phyloP scores from a whole-genome alignment of 768 basidiomycete species.

The Ramaria rubella region DNA sequence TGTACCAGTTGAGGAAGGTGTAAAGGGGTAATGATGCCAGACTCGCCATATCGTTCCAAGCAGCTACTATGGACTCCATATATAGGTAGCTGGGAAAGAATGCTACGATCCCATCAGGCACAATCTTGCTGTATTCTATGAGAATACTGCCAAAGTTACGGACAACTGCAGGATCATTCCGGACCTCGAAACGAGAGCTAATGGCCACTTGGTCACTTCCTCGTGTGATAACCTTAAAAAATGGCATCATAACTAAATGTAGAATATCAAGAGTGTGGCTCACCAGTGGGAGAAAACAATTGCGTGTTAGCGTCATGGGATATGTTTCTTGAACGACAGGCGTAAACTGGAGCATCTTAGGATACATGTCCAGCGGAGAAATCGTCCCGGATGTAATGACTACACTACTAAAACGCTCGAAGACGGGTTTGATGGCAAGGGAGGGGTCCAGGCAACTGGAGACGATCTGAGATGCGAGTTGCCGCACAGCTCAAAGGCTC shows the following conservation, averaged over 20 bases:
- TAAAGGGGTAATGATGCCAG: conserved; percentile 14
- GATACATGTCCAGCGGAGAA: conserved; percentile 98
- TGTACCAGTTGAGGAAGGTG: neutral
- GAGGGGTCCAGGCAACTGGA: conserved; percentile 93
- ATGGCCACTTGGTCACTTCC: conserved; percentile 98
- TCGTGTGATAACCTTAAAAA: conserved; percentile 82
- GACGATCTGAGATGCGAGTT: conserved; percentile 12
- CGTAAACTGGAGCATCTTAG: conserved; percentile 97
- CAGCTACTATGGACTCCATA: conserved; percentile 99
- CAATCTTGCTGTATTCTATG: conserved; percentile 95
- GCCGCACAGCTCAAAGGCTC: neutral
- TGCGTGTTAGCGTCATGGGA: conserved; percentile 93
- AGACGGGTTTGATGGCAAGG: conserved; percentile 94
- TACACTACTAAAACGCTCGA: conserved; percentile 96
- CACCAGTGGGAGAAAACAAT: conserved; percentile 93
- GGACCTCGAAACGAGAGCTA: conserved; percentile 95
- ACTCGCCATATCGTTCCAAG: conserved; percentile 99
- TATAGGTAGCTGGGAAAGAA: conserved; percentile 99
- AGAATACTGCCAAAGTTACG: conserved; percentile 98
- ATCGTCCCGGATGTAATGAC: conserved; percentile 99
- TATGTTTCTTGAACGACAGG: conserved; percentile 97
- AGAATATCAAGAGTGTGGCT: conserved; percentile 18
- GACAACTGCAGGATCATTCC: conserved; percentile 98
- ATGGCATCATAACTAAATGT: neutral
- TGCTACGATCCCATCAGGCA: conserved; percentile 96